Evolutionary conservation across 805 yeast genomes (phyloP).

Genomic region (Barnettozyma wickerhamii): DNA sequence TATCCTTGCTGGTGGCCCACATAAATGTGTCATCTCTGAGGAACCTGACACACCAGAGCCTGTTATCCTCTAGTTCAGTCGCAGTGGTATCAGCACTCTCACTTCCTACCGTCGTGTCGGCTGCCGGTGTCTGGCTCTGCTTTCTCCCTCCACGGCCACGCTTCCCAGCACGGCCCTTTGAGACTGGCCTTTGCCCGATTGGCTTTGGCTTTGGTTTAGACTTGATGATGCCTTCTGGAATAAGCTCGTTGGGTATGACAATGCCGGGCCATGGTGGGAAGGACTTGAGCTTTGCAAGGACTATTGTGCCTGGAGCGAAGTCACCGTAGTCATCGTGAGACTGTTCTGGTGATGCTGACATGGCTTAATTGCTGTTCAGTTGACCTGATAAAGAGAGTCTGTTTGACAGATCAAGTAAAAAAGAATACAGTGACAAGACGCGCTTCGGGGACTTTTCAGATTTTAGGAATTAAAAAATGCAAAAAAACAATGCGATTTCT

Average conservation of each 20-base stretch:
- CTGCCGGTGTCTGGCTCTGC: background rate
- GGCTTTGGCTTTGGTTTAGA: constrained; percentile 43
- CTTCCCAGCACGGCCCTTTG: too few relatives aligned
- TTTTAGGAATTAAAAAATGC: constrained; percentile 1
- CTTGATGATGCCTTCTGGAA: constrained; percentile 52
- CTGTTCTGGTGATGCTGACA: constrained; percentile 5
- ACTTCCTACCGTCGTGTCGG: background rate
- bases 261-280: constrained; percentile 92
- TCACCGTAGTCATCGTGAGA: constrained; percentile 17
- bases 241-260: constrained; percentile 54
- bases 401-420: too few relatives aligned
- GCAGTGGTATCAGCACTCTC: background rate
- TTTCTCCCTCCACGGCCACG: constrained; percentile 5
- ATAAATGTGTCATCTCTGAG: constrained; percentile 69
- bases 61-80: constrained; percentile 7
- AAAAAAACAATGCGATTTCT: constrained; percentile 43
- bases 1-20: constrained; percentile 55
- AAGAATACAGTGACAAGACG: background rate
- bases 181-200: constrained; percentile 12
- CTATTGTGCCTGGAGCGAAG: constrained; percentile 47
- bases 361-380: too few relatives aligned
- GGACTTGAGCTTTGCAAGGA: constrained; percentile 80
- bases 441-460: background rate
- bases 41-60: constrained; percentile 54
- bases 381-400: too few relatives aligned